Base-by-base conservation (phyloP, 768 basidiomycete species). In the Boletus speciosus region DNA sequence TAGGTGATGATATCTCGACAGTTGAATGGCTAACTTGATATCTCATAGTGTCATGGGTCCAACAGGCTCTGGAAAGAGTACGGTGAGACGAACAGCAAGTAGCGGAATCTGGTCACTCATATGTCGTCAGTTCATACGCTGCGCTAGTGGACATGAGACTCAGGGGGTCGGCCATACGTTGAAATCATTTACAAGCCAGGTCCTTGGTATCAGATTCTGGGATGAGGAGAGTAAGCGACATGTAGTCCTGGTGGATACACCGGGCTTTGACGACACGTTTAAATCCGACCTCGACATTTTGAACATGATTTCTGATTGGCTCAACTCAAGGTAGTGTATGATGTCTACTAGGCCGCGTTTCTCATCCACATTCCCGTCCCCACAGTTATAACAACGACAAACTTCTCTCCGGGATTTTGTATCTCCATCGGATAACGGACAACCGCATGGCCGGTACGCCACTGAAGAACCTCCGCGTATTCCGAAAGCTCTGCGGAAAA, bases 341-440 rank as follows among this genome's bases (percentile, higher is more conserved):
- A 39, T 40, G 16, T 21, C 27, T 37, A 7, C 2, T 21, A 25
- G 10, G 3, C 12, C 10, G 4, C 16, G 0, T 23, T 19, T 46
- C 35, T 62, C 25, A 23, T 27, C 21, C 6, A 23, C 23, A n/a
- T 16, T 15, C 1, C 21, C 31, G 14, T 11, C 14, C 23, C 8
- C n/a, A 15, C 23, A 65, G 61, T n/a, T 57, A 60, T 27, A 40
- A 36, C 10, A 41, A 42, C 10, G 4, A 47, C 3, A 60, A 55
- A 9, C 41, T 54, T n/a, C 64, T 77, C 1, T 58, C 69, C 9
- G 74, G 68, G 2, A 66, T 77, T 27, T 16, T 77, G 19, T 77
- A 75, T 52, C 53, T 76, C 14, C 76, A 77, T 52, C 67, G 71
- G 15, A 77, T 77, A 37, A 64, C 72, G 8, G 73, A 75, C 40